These are phyloP conservation scores for Eimeria nieschulzi DNA, from an alignment of 169 alveolate genomes.

Conservation along the genomic window DNA sequence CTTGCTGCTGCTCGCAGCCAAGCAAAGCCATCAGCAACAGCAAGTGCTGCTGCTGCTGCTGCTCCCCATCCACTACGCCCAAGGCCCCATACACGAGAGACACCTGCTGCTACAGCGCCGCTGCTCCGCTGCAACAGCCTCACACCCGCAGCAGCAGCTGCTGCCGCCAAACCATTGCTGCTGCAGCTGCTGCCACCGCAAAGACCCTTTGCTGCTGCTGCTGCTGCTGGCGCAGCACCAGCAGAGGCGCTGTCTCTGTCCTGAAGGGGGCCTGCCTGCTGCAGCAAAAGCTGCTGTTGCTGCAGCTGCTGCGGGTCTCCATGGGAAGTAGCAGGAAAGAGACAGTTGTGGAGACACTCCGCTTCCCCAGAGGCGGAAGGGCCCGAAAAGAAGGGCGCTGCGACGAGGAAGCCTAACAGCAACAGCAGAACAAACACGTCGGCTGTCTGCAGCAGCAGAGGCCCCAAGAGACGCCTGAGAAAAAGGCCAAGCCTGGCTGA, in stretches of 20 bases:
- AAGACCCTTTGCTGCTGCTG: no score
- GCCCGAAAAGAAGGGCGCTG: constrained; percentile 28
- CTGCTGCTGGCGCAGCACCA: no score
- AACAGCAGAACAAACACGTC: constrained; percentile 21
- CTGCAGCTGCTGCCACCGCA: not conserved
- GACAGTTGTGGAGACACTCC: constrained; percentile 11
- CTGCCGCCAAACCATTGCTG: constrained; percentile 28
- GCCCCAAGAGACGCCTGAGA: constrained; percentile 1
- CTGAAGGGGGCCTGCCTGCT: no score
- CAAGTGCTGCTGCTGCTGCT: constrained; percentile 23
- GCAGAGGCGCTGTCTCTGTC: no score
- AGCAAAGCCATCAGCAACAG: not conserved
- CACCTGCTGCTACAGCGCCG: constrained; percentile 33
- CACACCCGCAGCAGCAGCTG: constrained; percentile 26
- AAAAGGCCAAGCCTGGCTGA: no score
- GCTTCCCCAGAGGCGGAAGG: not conserved
- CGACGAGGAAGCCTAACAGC: constrained; percentile 15
- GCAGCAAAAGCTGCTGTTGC: constrained; percentile 7
- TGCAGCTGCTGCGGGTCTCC: not conserved
- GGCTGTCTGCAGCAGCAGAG: constrained; percentile 1
- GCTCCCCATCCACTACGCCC: not conserved
- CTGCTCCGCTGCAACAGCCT: constrained; percentile 28
- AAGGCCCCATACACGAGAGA: not conserved
- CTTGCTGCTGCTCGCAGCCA: not conserved
- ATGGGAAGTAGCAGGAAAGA: not conserved